Conservation (phyloP, 176 grass and related monocot species). For the Saccharum officinarum region DNA sequence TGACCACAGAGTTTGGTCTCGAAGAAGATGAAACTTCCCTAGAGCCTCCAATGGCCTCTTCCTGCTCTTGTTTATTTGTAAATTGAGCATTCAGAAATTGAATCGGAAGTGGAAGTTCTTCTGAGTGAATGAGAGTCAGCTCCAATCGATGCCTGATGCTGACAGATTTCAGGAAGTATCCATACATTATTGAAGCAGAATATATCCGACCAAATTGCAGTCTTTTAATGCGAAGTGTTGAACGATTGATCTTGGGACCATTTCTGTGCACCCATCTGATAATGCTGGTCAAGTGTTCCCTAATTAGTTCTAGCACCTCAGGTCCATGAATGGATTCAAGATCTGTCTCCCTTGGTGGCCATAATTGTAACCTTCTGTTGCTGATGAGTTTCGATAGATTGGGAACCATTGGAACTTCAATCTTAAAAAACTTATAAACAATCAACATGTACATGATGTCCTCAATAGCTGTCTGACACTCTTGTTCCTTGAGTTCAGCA, state of each 20-base stretch:
- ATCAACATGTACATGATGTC: constrained; percentile 67
- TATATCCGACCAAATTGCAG: constrained; percentile 49
- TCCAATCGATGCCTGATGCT: constrained; percentile 52
- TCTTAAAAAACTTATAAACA: constrained; percentile 62
- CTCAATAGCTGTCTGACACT: constrained; percentile 57
- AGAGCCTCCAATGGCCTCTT: constrained; percentile 38
- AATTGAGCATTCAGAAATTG: constrained; percentile 38
- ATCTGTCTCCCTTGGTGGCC: constrained; percentile 55
- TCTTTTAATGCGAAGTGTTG: constrained; percentile 54
- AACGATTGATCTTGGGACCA: constrained; percentile 51
- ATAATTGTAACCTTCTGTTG: constrained; percentile 53
- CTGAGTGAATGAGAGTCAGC: constrained; percentile 32
- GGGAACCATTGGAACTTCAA: constrained; percentile 71
- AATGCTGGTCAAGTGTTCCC: constrained; percentile 58
- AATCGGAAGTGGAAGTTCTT: constrained; percentile 34
- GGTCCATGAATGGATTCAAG: constrained; percentile 59
- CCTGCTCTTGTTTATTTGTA: constrained; percentile 43
- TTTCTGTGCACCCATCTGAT: constrained; percentile 63
- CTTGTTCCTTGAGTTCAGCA: constrained; percentile 59
- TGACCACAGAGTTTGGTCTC: constrained; percentile 35
- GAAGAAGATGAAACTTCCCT: constrained; percentile 31
- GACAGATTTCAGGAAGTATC: constrained; percentile 62
- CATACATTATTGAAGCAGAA: constrained; percentile 63
- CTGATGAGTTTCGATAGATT: constrained; percentile 50
- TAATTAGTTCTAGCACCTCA: constrained; percentile 51